A percentile compares a stretch with the other conserved stretches of the same genome.
These are phyloP conservation scores for Cyclostephanos invisitatus DNA, from an alignment of 108 stramenopile species.

Conservation along the genomic window DNA sequence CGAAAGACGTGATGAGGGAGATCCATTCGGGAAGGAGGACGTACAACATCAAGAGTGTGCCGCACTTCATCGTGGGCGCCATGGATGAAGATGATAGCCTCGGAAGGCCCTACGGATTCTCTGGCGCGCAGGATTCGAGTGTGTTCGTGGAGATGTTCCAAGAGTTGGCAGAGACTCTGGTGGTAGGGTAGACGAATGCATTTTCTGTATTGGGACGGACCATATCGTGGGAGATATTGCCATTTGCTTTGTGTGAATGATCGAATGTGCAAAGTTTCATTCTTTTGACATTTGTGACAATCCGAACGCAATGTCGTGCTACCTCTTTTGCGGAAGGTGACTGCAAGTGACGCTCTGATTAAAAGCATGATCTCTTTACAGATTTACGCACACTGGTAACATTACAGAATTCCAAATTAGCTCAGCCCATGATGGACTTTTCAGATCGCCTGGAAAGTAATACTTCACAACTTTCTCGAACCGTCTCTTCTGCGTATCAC, in stretches of 20 bases:
- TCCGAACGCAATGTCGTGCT: neutral
- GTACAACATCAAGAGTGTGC: slow-evolving; percentile 65
- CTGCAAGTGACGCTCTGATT: no score
- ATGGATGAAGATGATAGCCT: slow-evolving; percentile 11
- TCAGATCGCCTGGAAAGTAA: slow-evolving; percentile 35
- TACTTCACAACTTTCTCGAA: slow-evolving; percentile 38
- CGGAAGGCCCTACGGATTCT: slow-evolving; percentile 61
- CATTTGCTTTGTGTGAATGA: slow-evolving; percentile 13
- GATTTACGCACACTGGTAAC: no score
- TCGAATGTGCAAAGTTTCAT: neutral
- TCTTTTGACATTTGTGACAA: neutral
- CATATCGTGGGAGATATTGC: neutral
- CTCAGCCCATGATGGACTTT: no score
- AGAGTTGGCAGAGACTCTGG: slow-evolving; percentile 47
- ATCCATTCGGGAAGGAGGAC: slow-evolving; percentile 54
- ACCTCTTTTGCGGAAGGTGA: neutral
- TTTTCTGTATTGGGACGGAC: neutral
- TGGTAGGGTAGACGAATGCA: neutral
- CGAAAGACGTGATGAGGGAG: slow-evolving; percentile 47
- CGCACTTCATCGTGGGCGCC: slow-evolving; percentile 59
- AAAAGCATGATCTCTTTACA: no score
- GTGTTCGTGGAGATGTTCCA: slow-evolving; percentile 63
- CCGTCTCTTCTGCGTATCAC: slow-evolving; percentile 9
- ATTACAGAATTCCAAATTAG: no score
- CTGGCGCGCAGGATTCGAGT: slow-evolving; percentile 62